Base-by-base conservation (phyloP, 257 asterid genomes). In the Marsdenia floribunda region DNA sequence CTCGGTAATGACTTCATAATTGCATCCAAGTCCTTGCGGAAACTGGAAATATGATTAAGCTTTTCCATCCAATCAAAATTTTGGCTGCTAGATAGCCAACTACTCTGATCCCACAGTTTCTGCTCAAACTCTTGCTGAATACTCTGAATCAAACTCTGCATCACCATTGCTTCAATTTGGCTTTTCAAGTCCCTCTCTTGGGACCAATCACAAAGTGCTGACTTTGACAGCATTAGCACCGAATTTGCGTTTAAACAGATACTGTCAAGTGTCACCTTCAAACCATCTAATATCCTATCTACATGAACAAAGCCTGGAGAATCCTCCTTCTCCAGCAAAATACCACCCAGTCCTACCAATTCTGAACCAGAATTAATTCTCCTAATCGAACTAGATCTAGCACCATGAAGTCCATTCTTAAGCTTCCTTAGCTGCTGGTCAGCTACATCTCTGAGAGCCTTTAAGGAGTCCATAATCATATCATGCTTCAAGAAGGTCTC, bases 341-440 rank as follows among this genome's bases (percentile, higher is more conserved):
- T 79, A 72, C 89, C 91, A 77, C 93, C 88, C 67, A 82, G 74
- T 5, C 90, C 96, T 49, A 81, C 79, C 83, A 87, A 80, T 81
- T 88, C 93, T 29, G 92, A 74, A 65, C 81, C 85, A 69, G 97
- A 91, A 71, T 76, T 71, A 33, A 65, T 78, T 82, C 83, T 86
- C 82, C 79, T 86, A 53, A 85, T 55, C 2, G 83, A 79, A 70
- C 70, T 77, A 78, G 71, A 82, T 82, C 86, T 77, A 14, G 72
- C 78, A 75, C 40, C 55, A 80, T 76, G 82, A 78, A 89, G 74
- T 71, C 82, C 93, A 68, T 78, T 82, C 82, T 77, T 76, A 78
- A 84, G 86, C 84, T 80, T 89, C 83, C 78, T 73, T n/a, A 86
- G 81, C 83, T 86, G 92, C 80, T 85, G 89, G 61, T 38, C 75